Conservation (phyloP, 139 green algal genomes). For the Chlorella vulgaris region DNA sequence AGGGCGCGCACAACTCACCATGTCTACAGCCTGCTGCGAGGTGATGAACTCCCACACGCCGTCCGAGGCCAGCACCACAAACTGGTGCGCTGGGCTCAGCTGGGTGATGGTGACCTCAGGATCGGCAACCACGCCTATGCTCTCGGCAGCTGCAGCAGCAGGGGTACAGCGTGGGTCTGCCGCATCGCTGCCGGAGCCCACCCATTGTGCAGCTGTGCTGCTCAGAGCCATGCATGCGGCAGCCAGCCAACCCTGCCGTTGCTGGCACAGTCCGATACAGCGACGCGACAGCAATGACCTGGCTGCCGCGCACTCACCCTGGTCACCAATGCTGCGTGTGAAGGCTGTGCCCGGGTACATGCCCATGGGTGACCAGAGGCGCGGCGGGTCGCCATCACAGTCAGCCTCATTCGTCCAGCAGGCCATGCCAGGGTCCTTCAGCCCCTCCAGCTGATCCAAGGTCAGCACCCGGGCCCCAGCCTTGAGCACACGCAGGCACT, state of each 20-base stretch:
- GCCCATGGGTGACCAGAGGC: slow-evolving; percentile 86
- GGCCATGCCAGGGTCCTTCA: slow-evolving; percentile 74
- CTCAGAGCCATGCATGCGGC: too few relatives aligned
- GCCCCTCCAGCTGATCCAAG: slow-evolving; percentile 89
- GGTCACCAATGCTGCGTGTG: slow-evolving; percentile 93
- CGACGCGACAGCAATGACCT: not conserved
- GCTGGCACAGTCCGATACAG: not conserved
- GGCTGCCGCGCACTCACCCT: slow-evolving; percentile 42
- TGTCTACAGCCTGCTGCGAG: slow-evolving; percentile 87
- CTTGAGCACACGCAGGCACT: slow-evolving; percentile 85
- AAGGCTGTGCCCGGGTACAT: slow-evolving; percentile 96
- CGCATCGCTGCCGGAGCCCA: too few relatives aligned
- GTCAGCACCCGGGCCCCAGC: slow-evolving; percentile 90
- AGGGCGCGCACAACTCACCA: slow-evolving; percentile 73
- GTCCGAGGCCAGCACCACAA: slow-evolving; percentile 91
- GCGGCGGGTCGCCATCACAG: slow-evolving; percentile 90
- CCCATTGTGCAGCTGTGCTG: too few relatives aligned
- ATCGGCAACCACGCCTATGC: slow-evolving; percentile 89
- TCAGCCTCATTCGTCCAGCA: slow-evolving; percentile 83
- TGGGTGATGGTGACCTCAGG: slow-evolving; percentile 79
- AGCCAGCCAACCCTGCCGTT: too few relatives aligned
- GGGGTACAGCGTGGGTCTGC: not conserved
- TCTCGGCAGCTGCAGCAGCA: slow-evolving; percentile 74
- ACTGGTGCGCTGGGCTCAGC: slow-evolving; percentile 64
- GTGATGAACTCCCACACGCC: slow-evolving; percentile 97